A percentile compares a stretch with the other conserved stretches of the same genome.
Conservation (phyloP, 768 basidiomycete genomes). For the Pisolithus marmoratus region DNA sequence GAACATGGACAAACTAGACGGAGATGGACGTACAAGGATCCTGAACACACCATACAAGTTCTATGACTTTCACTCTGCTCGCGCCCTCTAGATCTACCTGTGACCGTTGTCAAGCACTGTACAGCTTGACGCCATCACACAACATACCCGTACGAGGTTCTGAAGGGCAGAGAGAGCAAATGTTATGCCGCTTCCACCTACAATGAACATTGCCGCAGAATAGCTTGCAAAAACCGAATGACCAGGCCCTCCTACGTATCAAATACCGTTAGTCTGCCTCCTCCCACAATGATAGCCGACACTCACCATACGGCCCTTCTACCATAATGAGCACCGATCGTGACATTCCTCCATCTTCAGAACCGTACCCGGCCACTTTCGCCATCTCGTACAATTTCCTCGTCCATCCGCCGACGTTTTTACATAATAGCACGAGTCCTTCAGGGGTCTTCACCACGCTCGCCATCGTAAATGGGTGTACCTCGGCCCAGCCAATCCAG, state of each 20-base stretch:
- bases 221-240: conserved; percentile 16
- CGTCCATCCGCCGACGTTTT: conserved; percentile 49
- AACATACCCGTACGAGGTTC: conserved; percentile 42
- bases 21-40: conserved; percentile 32
- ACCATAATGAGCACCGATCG: conserved; percentile 31
- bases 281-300: background rate
- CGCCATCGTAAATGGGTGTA: conserved; percentile 52
- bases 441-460: conserved; percentile 34
- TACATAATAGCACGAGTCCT: conserved; percentile 46
- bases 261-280: too few relatives aligned
- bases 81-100: conserved; percentile 24
- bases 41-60: conserved; percentile 51
- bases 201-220: conserved; percentile 42
- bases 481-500: conserved; percentile 35
- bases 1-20: conserved; percentile 3
- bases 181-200: conserved; percentile 59
- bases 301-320: conserved; percentile 46
- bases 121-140: background rate
- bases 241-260: background rate
- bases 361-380: conserved; percentile 23
- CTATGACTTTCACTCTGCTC: conserved; percentile 39
- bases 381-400: conserved; percentile 37
- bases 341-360: conserved; percentile 8
- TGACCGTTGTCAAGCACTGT: background rate
- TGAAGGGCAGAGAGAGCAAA: conserved; percentile 47